phyloP scores from a whole-genome alignment of 2,329 filamentous ascomycete genomes.

The Leptographium radiaticola region DNA sequence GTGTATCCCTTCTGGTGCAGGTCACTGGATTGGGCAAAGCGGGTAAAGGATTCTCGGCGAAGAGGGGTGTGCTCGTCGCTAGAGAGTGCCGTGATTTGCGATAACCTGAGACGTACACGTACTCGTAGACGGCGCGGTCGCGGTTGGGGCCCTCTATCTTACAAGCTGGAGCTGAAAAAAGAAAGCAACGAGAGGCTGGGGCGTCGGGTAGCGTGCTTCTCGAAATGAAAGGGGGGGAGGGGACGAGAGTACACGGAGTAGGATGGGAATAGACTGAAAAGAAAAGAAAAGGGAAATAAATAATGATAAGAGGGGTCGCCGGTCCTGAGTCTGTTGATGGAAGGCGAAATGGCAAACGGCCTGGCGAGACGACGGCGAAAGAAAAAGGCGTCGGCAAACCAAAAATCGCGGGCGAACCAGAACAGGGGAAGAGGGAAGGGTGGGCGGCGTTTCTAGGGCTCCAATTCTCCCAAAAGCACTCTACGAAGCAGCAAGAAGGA shows the following conservation, averaged over 20 bases:
- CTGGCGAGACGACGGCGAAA: not conserved
- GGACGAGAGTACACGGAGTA: not conserved
- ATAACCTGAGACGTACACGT: not conserved
- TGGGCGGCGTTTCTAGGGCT: not conserved
- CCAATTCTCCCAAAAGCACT: not conserved
- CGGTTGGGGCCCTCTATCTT: not conserved
- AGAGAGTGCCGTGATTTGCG: not conserved
- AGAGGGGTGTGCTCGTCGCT: not conserved
- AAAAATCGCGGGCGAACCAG: not conserved
- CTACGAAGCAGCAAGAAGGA: not conserved
- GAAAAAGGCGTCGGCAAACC: not conserved
- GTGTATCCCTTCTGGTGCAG: not conserved
- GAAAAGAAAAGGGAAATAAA: not conserved
- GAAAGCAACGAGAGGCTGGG: not conserved
- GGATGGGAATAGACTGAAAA: not conserved
- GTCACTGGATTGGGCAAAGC: not conserved
- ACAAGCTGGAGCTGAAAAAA: conserved; percentile 1
- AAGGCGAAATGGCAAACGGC: not conserved
- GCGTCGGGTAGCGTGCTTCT: not conserved
- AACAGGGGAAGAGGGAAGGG: not conserved
- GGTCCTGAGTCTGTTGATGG: not conserved
- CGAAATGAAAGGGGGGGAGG: not conserved
- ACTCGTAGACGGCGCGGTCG: not conserved
- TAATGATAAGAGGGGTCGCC: not conserved
- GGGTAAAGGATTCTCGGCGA: conserved; percentile 1